Evolutionary conservation across 2,329 filamentous ascomycete genomes (phyloP).

Genomic region (Didymella lethalis): DNA sequence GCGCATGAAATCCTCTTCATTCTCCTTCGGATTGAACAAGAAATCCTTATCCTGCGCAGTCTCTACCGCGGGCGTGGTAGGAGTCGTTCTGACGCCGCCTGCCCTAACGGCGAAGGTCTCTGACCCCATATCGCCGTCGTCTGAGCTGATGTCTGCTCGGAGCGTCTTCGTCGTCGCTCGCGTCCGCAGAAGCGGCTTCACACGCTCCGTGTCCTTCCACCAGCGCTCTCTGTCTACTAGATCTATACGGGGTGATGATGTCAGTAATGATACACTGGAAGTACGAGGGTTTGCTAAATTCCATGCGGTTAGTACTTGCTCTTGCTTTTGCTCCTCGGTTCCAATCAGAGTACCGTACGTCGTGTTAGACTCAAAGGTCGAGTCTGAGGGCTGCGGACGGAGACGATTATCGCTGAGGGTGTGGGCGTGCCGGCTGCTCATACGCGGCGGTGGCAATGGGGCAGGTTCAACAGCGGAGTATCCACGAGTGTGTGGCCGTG

Average conservation of each 20-base stretch:
- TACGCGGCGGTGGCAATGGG: slow-evolving; percentile 25
- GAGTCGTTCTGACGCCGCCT: slow-evolving; percentile 8
- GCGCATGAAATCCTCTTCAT: slow-evolving; percentile 39
- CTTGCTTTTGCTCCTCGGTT: slow-evolving; percentile 14
- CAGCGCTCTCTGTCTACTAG: slow-evolving; percentile 29
- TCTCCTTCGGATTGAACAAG: slow-evolving; percentile 38
- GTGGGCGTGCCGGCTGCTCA: slow-evolving; percentile 28
- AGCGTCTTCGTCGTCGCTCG: slow-evolving; percentile 18
- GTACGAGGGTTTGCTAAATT: slow-evolving; percentile 8
- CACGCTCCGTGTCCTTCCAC: slow-evolving; percentile 34
- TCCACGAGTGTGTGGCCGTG: slow-evolving; percentile 15
- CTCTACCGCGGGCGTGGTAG: slow-evolving; percentile 21
- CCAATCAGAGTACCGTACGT: background rate
- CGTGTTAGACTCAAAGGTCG: background rate
- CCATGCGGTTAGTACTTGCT: slow-evolving; percentile 20
- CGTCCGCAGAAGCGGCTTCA: slow-evolving; percentile 16
- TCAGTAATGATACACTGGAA: slow-evolving; percentile 14
- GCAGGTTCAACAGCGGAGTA: slow-evolving; percentile 20
- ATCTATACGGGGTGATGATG: slow-evolving; percentile 26
- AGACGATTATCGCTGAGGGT: slow-evolving; percentile 15
- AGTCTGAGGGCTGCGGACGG: background rate
- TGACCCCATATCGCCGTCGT: slow-evolving; percentile 10
- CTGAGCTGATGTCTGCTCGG: slow-evolving; percentile 8
- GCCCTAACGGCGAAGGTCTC: slow-evolving; percentile 16
- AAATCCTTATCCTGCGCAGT: slow-evolving; percentile 29